Base-by-base conservation (phyloP, 1,139 yeast genomes). In the Candida sanyaensis region DNA sequence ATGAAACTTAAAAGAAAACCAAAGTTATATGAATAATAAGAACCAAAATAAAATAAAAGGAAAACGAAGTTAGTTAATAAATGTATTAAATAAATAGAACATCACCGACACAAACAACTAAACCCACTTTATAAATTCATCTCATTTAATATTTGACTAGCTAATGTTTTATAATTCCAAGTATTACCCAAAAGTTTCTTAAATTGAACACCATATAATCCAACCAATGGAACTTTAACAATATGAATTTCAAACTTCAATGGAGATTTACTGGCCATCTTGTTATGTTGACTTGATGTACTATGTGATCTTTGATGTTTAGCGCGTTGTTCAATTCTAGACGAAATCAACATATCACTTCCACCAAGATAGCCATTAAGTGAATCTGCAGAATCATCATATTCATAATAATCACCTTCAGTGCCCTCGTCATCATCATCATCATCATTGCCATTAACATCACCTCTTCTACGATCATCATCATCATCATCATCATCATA, bases 141-240 rank as follows among this genome's bases (percentile, higher is more conserved):
- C 59, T 89, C 93, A 52, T 81, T 80, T 68, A 92, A 78, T 43
- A 92, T 86, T 65, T 86, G 90, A 50, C 95, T 85, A 2, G 97
- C 98, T 64, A 92, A 74, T n/a, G 91, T 86, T 71, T 92, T 92
- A 69, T 92, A 92, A 69, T 88, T 83, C 98, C 98, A 92, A 2
- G 97, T 89, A 65, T 93, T 91, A 59, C 99, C 99, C 50, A 88
- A 79, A 40, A 92, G 78, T 65, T 92, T 92, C 75, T 92, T 93
- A 72, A 93, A 91, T 66, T 92, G 97, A 46, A 93, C 93, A 65
- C 98, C 99, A 56, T 88, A 91, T 53, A 93, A 75, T 10, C 96
- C 91, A 50, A 92, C 88, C 55, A 93, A 76, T 41, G 97, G 96
- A 46, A 93, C 96, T 64, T 90, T 90, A 42, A 92, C 98, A 55